Evolutionary conservation across 78 protist genomes (phyloP), one percentile per base, ranked within the genome.

Genomic region (slime mould (Dictyostelium discoideum)): DNA sequence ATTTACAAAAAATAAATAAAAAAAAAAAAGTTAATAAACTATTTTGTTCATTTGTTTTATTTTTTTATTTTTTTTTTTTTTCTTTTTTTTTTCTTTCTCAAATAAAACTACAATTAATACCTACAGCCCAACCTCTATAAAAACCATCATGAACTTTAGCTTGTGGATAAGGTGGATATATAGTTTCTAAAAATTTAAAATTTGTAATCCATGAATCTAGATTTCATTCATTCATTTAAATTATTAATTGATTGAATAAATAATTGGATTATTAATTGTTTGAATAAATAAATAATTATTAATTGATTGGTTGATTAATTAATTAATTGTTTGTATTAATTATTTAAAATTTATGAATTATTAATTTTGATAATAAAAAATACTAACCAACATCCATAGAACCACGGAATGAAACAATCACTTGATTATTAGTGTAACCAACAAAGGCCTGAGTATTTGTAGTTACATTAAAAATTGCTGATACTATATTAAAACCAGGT

Each of bases 401-500:
- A 1, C 94, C 94, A 69, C 94, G 83, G 18, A 89, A 89, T 10
- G 84, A 78, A 72, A 89, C 84, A 50, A 82, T 13, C 0, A 89
- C 87, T 72, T 85, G n/a, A 44, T 42, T 20, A 32, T 72, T 16
- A 22, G 10, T 44, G 39, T 65, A 82, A n/a, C 85, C 94, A 89
- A 89, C 94, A 14, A 37, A 89, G 11, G 94, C 86, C 72, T 89
- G 94, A 18, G 94, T 89, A n/a, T 89, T 78, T 11, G 94, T 89
- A 7, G 57, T 67, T 14, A 32, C 14, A 83, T 83, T 83, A 60
- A 37, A 83, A 60, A 83, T 57, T 3, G 48, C 14, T 37, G 46
- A 37, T 26, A 83, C 26, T 18, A 83, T 83, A 22, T 80, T 67
- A 13, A 50, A 50, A n/a, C 18, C 50, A 16, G 13, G 37, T 44